Evolutionary conservation across 192 early-diverging fungal genomes (phyloP).

Genomic region (Powellomyces hirtus): DNA sequence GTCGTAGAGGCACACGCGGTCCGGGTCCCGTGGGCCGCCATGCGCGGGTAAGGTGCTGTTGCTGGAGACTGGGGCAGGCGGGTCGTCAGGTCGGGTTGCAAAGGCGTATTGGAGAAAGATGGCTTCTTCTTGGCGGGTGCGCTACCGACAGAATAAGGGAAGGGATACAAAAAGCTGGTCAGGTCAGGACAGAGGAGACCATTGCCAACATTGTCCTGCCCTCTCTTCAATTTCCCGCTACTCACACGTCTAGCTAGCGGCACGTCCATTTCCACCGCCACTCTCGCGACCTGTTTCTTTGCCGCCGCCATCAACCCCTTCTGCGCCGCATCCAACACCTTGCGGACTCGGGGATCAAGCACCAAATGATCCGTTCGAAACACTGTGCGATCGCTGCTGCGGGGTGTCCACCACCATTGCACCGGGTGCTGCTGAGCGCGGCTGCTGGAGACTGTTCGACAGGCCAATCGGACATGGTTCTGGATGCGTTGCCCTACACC

Average conservation of each 20-base stretch:
- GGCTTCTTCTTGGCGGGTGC: conserved; percentile 26
- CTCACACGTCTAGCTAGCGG: conserved; percentile 27
- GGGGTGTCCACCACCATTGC: neutral
- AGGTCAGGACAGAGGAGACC: too few relatives aligned
- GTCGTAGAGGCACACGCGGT: conserved; percentile 35
- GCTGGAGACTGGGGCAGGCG: neutral
- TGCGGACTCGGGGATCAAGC: neutral
- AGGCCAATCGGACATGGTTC: conserved; percentile 21
- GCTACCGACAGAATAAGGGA: too few relatives aligned
- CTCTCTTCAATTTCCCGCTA: neutral
- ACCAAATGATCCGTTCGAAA: neutral
- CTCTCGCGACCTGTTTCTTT: neutral
- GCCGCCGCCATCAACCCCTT: neutral
- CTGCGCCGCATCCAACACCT: conserved; percentile 11
- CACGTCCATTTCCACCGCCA: conserved; percentile 9
- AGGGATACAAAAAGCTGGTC: too few relatives aligned
- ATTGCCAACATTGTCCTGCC: too few relatives aligned
- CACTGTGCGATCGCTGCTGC: neutral
- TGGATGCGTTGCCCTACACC: conserved; percentile 24
- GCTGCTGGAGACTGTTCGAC: neutral
- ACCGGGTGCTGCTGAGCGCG: too few relatives aligned
- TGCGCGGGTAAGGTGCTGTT: neutral
- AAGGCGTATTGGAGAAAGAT: conserved; percentile 4
- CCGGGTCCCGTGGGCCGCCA: conserved; percentile 4
- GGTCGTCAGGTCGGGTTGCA: conserved; percentile 1